Evolutionary conservation across 1,284 basidiomycete genomes (phyloP).

Genomic region (Pseudozyma tsukubaensis): DNA sequence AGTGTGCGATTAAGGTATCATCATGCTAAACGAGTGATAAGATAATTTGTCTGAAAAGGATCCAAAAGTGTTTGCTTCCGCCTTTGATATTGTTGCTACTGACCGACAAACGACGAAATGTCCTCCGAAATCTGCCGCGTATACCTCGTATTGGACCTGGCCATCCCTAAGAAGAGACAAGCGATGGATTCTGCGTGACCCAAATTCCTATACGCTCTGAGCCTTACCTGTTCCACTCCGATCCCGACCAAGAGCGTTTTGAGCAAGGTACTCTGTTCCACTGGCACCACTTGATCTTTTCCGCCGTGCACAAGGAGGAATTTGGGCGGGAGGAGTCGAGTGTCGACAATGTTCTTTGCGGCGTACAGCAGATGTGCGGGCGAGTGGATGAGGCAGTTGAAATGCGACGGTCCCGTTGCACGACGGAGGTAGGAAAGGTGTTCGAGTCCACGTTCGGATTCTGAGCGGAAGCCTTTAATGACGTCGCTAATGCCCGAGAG

Average conservation of each 20-base stretch:
- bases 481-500: conserved; percentile 70
- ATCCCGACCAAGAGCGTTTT: conserved; percentile 69
- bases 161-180: conserved; percentile 61
- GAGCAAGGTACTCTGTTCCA: conserved; percentile 69
- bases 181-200: conserved; percentile 68
- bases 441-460: conserved; percentile 68
- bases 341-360: conserved; percentile 68
- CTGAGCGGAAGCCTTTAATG: conserved; percentile 68
- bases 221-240: conserved; percentile 66
- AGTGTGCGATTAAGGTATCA: too few relatives aligned
- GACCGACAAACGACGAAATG: conserved; percentile 51
- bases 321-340: conserved; percentile 65
- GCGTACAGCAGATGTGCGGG: conserved; percentile 70
- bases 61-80: neutral
- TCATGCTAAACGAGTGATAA: too few relatives aligned
- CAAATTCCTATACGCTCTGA: conserved; percentile 68
- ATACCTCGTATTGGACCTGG: conserved; percentile 65
- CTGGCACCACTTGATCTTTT: conserved; percentile 67
- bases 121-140: conserved; percentile 65
- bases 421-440: conserved; percentile 69
- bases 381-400: conserved; percentile 69
- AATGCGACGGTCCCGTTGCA: conserved; percentile 68
- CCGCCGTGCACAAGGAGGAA: conserved; percentile 70
- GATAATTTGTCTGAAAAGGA: neutral
- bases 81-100: conserved; percentile 6